Base-by-base conservation (phyloP, 192 early-diverging fungal species). In the Coemansia sp. region DNA sequence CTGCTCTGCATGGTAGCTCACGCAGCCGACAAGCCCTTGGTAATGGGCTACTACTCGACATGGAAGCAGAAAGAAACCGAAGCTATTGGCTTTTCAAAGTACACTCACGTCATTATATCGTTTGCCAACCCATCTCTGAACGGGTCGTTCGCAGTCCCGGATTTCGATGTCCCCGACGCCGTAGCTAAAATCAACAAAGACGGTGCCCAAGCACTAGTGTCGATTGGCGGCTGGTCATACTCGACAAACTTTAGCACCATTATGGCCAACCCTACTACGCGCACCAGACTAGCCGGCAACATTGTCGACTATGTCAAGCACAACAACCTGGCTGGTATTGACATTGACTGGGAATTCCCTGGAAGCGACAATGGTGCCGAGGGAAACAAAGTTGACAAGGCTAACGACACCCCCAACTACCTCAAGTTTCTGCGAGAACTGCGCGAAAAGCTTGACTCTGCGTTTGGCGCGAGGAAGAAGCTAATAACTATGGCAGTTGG, bases 261-360 rank as follows among this genome's bases (percentile, higher is more conserved):
- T 54, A 64, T 82, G 15, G 81, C 85, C 14, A 60, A 62, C 43
- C 1, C 70, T 2, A 55, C 29, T 2, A 52, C 74, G 7, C 82
- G 88, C 51, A 85, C 69, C 45, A 82, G 55, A 9, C 75, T 90
- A 51, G 85, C 88, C 45, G 68, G 83, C 19, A 85, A 82, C 62
- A 89, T 87, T 51, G 53, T 89, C 56, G 65, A 72, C 17, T 84
- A 84, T 23, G 84, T 88, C 35, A 56, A 75, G 41, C 65, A 59
- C 32, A 82, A 87, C 47, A 61, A 69, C 3, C 72, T 85, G 4
- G 85, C 86, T 55, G 86, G 87, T 5, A 69, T 82, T 8, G 90
- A 92, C 65, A 83, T 91, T 60, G 91, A 91, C 62, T 90, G 82
- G 87, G 90, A 92, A 65, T 90, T 86, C 56, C 90, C 85, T 3